A percentile compares a stretch with the other conserved stretches of the same genome.
These are phyloP conservation scores for Prunus padus DNA, from an alignment of 306 rosid species.

Conservation along the genomic window DNA sequence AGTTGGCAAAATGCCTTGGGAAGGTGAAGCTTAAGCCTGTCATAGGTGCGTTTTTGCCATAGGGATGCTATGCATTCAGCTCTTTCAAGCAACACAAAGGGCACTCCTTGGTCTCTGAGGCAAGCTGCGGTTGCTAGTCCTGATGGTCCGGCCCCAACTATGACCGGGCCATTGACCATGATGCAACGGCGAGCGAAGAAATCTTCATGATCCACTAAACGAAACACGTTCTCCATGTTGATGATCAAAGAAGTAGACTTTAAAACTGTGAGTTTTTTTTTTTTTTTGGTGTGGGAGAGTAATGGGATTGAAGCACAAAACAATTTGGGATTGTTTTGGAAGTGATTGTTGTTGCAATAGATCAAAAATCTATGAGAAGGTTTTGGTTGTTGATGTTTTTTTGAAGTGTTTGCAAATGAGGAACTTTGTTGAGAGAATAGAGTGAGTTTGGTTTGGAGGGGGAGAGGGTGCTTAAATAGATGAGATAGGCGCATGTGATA, in stretches of 20 bases:
- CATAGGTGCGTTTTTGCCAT: conserved; percentile 88
- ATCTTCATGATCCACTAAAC: conserved; percentile 53
- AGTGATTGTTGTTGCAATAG: neutral
- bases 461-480: conserved; percentile 53
- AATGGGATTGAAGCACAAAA: neutral
- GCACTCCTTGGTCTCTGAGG: conserved; percentile 76
- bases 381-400: conserved; percentile 1
- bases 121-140: conserved; percentile 96
- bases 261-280: neutral
- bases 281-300: neutral
- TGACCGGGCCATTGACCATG: conserved; percentile 86
- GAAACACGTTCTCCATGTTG: conserved; percentile 65
- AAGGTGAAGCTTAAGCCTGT: conserved; percentile 90
- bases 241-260: neutral
- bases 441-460: conserved; percentile 49
- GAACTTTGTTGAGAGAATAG: conserved; percentile 9
- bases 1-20: conserved; percentile 90
- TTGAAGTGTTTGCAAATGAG: conserved; percentile 14
- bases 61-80: conserved; percentile 87
- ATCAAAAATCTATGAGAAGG: conserved; percentile 5
- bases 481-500: conserved; percentile 41
- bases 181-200: conserved; percentile 51
- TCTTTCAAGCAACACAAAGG: conserved; percentile 70
- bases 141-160: conserved; percentile 93
- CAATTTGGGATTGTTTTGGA: neutral